A percentile compares a stretch with the other conserved stretches of the same genome.
Evolutionary conservation across 2,329 filamentous ascomycete species (phyloP).

Genomic region (Geosmithia flava): DNA sequence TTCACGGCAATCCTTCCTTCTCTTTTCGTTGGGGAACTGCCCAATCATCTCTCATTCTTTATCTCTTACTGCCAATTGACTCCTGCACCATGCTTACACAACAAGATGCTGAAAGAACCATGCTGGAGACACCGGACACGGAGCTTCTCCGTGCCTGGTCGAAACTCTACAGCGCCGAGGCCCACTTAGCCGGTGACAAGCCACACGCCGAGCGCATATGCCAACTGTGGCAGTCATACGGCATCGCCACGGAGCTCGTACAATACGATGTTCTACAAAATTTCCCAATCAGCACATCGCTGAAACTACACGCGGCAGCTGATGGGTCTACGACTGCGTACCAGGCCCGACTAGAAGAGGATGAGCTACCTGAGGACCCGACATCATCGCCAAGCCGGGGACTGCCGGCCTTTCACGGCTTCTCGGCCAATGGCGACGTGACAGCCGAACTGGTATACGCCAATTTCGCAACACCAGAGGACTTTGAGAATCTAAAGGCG

Average conservation of each 20-base stretch:
- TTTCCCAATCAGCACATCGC: slow-evolving; percentile 28
- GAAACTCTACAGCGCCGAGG: slow-evolving; percentile 8
- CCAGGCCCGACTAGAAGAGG: slow-evolving; percentile 32
- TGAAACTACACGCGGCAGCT: slow-evolving; percentile 4
- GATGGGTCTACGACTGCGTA: slow-evolving; percentile 27
- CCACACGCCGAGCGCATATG: slow-evolving; percentile 9
- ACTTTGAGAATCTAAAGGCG: slow-evolving; percentile 50
- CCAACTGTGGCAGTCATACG: slow-evolving; percentile 10
- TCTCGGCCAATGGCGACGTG: slow-evolving; percentile 59
- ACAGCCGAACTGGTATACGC: slow-evolving; percentile 56
- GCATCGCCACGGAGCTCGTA: slow-evolving; percentile 9
- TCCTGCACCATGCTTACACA: slow-evolving; percentile 2
- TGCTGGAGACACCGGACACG: slow-evolving; percentile 6
- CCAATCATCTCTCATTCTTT: background rate
- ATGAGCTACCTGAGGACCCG: slow-evolving; percentile 39
- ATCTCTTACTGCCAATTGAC: background rate
- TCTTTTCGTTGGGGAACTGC: too few relatives aligned
- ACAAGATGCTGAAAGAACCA: slow-evolving; percentile 9
- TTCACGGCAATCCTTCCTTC: too few relatives aligned
- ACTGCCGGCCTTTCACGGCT: slow-evolving; percentile 63
- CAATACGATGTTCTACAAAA: slow-evolving; percentile 42
- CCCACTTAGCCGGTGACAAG: slow-evolving; percentile 10
- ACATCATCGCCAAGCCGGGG: slow-evolving; percentile 48
- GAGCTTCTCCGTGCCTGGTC: slow-evolving; percentile 9
- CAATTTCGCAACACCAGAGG: slow-evolving; percentile 56